A percentile compares a stretch with the other conserved stretches of the same genome.
Evolutionary conservation across 2,329 filamentous ascomycete species (phyloP).

Genomic region (Cercospora sp.): DNA sequence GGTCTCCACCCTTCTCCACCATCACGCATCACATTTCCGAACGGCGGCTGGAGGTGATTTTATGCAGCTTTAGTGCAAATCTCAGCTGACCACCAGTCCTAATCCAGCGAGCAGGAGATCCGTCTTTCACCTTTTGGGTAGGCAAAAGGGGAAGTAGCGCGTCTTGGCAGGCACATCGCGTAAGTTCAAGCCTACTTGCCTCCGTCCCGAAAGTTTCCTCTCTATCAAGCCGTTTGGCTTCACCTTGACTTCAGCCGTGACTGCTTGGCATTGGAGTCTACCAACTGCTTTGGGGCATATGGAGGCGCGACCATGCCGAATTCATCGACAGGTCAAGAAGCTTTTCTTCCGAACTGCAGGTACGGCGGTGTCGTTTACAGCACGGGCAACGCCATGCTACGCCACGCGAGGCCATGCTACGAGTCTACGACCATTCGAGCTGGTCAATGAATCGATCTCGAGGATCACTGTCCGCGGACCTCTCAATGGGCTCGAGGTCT

Average conservation of each 20-base stretch:
- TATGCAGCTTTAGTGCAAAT: neutral
- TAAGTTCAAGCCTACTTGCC: neutral
- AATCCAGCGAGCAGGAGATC: neutral
- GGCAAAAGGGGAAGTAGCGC: constrained; percentile 2
- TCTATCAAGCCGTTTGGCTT: neutral
- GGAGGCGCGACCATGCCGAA: neutral
- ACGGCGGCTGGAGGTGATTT: neutral
- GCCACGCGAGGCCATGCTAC: neutral
- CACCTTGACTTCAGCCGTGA: neutral
- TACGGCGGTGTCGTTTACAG: constrained; percentile 1
- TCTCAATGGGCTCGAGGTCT: neutral
- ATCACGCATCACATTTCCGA: constrained; percentile 1
- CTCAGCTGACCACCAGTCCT: neutral
- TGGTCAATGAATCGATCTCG: neutral
- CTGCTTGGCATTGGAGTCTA: neutral
- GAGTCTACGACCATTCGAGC: neutral
- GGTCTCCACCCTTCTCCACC: neutral
- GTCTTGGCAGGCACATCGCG: neutral
- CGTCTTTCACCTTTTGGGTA: neutral
- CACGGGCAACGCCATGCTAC: constrained; percentile 3
- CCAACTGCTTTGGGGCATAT: neutral
- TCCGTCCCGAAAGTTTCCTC: neutral
- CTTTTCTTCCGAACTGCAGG: neutral
- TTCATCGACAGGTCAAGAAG: neutral
- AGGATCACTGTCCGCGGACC: neutral